Conservation (phyloP, 441 rosid genomes). For the Mallotus repandus region DNA sequence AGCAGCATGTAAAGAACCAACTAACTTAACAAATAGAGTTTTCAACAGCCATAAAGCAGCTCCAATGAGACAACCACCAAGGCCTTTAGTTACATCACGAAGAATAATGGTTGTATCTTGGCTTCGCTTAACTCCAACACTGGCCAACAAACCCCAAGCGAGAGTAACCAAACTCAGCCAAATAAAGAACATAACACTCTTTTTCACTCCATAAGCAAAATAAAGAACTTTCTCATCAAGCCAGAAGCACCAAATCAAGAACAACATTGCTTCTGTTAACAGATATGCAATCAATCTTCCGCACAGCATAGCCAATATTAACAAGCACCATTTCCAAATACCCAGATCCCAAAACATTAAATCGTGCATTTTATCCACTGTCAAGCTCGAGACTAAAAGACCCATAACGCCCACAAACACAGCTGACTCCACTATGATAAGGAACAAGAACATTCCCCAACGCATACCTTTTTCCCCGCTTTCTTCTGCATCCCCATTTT, state of each 20-base stretch:
- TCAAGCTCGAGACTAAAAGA: slow-evolving; percentile 55
- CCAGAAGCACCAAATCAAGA: too few species aligned
- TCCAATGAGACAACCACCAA: slow-evolving; percentile 42
- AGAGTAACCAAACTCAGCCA: too few species aligned
- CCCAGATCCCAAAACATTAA: neutral
- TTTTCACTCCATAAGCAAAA: too few species aligned
- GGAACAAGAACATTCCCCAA: slow-evolving; percentile 20
- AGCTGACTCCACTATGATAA: slow-evolving; percentile 45
- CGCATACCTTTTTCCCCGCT: slow-evolving; percentile 28
- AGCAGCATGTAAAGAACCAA: slow-evolving; percentile 37
- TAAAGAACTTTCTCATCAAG: too few species aligned
- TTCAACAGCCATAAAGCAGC: slow-evolving; percentile 42
- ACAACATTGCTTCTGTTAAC: too few species aligned
- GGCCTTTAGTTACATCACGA: slow-evolving; percentile 36
- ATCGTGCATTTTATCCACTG: slow-evolving; percentile 28
- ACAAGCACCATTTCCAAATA: too few species aligned
- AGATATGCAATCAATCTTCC: too few species aligned
- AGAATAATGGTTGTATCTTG: slow-evolving; percentile 29
- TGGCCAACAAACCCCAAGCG: too few species aligned
- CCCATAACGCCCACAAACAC: slow-evolving; percentile 34
- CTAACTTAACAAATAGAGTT: slow-evolving; percentile 35
- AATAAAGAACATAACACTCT: too few species aligned
- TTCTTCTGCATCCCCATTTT: slow-evolving; percentile 30
- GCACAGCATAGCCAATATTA: too few species aligned
- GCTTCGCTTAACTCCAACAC: too few species aligned